Conservation (phyloP, 2,329 filamentous ascomycete species). For the Pseudogymnoascus sp. region DNA sequence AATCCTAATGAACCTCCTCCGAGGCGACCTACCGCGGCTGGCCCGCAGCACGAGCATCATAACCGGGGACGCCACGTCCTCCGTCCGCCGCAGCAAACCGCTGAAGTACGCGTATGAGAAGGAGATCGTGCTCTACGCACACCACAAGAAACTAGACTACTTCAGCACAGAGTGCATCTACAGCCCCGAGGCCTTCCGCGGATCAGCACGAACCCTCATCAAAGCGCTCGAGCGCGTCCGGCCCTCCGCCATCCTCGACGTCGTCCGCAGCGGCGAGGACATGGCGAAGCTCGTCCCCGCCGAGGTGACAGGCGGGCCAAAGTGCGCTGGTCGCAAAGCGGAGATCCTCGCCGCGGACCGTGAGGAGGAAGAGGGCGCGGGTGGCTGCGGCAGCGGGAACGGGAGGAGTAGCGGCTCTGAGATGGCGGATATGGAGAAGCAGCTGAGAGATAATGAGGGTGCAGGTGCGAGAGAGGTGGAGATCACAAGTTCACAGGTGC, state of each 20-base stretch:
- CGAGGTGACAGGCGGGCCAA: conserved; percentile 40
- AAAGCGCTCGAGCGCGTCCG: conserved; percentile 91
- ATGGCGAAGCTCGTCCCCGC: conserved; percentile 81
- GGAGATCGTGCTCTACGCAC: conserved; percentile 94
- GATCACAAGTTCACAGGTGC: conserved; percentile 37
- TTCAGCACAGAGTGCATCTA: conserved; percentile 99
- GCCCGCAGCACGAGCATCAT: conserved; percentile 87
- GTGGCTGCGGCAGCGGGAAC: conserved; percentile 68
- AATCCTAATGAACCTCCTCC: conserved; percentile 90
- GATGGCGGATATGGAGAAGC: conserved; percentile 74
- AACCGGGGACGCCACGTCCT: conserved; percentile 67
- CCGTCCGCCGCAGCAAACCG: conserved; percentile 92
- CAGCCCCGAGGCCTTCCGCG: conserved; percentile 91
- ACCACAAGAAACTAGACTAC: conserved; percentile 94
- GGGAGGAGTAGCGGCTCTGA: conserved; percentile 63
- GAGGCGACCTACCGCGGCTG: conserved; percentile 81
- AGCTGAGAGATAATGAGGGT: conserved; percentile 56
- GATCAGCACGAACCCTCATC: conserved; percentile 82
- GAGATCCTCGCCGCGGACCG: conserved; percentile 27
- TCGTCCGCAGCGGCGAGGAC: conserved; percentile 90
- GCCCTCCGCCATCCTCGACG: conserved; percentile 89
- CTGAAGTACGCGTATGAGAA: conserved; percentile 98
- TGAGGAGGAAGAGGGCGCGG: conserved; percentile 48
- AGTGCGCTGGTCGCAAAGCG: conserved; percentile 39
- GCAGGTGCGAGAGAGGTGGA: conserved; percentile 59